Evolutionary conservation across 768 basidiomycete genomes (phyloP).

Genomic region (Hortiboletus campestris): DNA sequence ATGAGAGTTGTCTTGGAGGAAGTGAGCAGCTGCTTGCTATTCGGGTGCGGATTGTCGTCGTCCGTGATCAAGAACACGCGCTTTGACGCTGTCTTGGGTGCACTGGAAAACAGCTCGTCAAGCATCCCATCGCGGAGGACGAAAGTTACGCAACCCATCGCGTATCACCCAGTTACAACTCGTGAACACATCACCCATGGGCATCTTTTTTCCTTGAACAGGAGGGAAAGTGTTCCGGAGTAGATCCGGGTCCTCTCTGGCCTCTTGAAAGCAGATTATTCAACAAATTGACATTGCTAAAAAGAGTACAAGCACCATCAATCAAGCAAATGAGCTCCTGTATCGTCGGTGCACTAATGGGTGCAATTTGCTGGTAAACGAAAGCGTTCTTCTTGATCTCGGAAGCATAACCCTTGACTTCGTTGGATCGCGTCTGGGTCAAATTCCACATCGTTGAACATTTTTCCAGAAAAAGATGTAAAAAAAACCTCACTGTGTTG

Average conservation of each 20-base stretch:
- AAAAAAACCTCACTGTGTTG: constrained; percentile 69
- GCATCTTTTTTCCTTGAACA: constrained; percentile 52
- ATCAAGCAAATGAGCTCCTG: constrained; percentile 75
- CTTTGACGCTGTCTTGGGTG: constrained; percentile 87
- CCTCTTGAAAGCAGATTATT: constrained; percentile 41
- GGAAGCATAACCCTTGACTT: constrained; percentile 40
- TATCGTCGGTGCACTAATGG: constrained; percentile 78
- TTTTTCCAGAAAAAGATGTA: not conserved
- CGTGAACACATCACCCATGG: constrained; percentile 88
- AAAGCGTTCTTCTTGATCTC: constrained; percentile 70
- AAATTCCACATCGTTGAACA: not conserved
- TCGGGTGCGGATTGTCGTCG: constrained; percentile 45
- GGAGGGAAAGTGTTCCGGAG: constrained; percentile 66
- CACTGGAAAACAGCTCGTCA: constrained; percentile 40
- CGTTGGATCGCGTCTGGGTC: constrained; percentile 24
- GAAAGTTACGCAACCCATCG: constrained; percentile 57
- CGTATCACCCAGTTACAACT: constrained; percentile 89
- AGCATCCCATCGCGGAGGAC: constrained; percentile 14
- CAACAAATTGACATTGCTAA: not conserved
- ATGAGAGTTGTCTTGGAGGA: constrained; percentile 72
- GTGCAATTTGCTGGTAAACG: constrained; percentile 73
- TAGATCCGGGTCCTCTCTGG: constrained; percentile 59
- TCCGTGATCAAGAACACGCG: constrained; percentile 93
- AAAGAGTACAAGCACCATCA: constrained; percentile 51
- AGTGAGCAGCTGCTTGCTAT: constrained; percentile 58